Evolutionary conservation across 257 asterid species (phyloP), one percentile per base, ranked within the genome.

Genomic region (Gentiana dahurica): DNA sequence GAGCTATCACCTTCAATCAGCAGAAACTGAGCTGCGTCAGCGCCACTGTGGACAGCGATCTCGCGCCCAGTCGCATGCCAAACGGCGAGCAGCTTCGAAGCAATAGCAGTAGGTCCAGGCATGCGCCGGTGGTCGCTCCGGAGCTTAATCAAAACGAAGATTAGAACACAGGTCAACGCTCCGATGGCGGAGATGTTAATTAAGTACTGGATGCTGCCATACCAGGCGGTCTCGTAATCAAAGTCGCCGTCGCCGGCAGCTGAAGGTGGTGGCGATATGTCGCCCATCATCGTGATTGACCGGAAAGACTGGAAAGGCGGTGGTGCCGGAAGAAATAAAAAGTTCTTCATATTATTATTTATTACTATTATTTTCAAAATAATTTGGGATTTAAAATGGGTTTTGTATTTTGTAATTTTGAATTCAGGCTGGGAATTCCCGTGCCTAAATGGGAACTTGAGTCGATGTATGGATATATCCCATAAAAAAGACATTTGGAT

Each of bases 11-110:
- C 99, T 66, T 92, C 99, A 33, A 88, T 88, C 3, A 88, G 68
- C 39, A 88, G 88, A 66, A 85, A 92, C 54, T 92, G 99, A 2
- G 99, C 95, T 12, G 97, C 95, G 53, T 92, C 99, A 45, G 99
- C 99, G 0, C 99, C 99, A 44, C 97, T 85, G 69, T 85, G 95
- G 51, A 77, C 82, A 56, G 99, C 89, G 65, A 92, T 88, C 76
- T 88, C 91, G n/a, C 84, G 79, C 49, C 95, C 81, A 59, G 97
- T 83, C 63, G 96, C 95, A 66, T 88, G 94, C 99, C 99, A 92
- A 10, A 81, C 97, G 12, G 97, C 97, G 47, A 88, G 95, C 34
- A 92, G 97, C 79, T 88, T 92, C 48, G 94, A 81, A 44, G 66
- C 73, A 57, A 92, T 74, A 54, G 99, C 95, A 1, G 93, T 74